Base-by-base conservation (phyloP, 306 rosid species). In the Alnus glutinosa region DNA sequence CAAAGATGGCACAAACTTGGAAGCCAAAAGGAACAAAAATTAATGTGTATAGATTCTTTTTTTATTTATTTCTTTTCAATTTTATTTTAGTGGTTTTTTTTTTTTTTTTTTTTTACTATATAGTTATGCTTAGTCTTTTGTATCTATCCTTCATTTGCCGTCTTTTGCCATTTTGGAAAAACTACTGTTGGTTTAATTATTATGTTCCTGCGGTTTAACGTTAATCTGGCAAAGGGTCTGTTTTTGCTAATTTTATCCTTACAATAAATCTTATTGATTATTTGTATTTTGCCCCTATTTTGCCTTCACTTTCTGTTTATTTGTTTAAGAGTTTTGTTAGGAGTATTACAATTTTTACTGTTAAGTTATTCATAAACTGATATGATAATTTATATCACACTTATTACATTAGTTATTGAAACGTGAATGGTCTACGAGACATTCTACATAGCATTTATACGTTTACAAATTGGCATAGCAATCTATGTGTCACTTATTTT, bases 1-100 rank as follows among this genome's bases (percentile, higher is more conserved):
- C 64, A 93, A 87, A 81, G 96, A 91, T 72, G 99, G 91, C 68
- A 89, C 98, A 66, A 87, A 87, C 84, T 87, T 91, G 87, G 98
- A 95, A 84, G 90, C 96, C 80, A 93, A 87, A 87, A 90, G 58
- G 84, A 90, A 71, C 85, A 90, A 88, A 80, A 85, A 71, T 14
- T 87, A 77, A 78, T 55, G 42, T 87, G 89, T 89, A 87, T 83
- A 89, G 85, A 37, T 76, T 77, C 55, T 57, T 59, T 19, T 23
- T 70, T 82, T 59, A 46, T n/a, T 55, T 23, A 23, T 23, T 23
- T 23, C 28, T 23, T 19, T 55, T 23, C 61, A 34, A 34, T 34
- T 34, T 34, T 34, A 61, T 1, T 69, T 73, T 78, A 13, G 59
- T 14, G 16, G 61, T 55, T 13, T 42, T 70, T 28, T 73, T 70